Base-by-base conservation (phyloP, 352 stramenopile genomes). In the Elongisporangium prolatum region DNA sequence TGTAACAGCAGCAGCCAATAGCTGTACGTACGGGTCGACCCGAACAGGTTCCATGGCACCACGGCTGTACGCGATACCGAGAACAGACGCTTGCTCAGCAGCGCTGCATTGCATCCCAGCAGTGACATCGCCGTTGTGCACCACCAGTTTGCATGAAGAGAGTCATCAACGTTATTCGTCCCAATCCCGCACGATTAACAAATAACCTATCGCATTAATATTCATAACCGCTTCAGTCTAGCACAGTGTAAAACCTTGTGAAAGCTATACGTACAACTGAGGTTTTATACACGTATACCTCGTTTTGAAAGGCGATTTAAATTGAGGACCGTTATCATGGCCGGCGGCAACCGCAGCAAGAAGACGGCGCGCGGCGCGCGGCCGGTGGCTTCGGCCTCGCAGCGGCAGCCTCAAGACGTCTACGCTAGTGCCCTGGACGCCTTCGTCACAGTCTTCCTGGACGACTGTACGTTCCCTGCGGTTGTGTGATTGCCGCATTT, bases 391-490 rank as follows among this genome's bases (percentile, higher is more conserved):
- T 40, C 28, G 28, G 4, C 28, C 9, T 40, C 28, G 28, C 28
- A 40, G 28, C 28, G 28, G 8, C 28, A 40, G 28, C 28, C 28
- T 13, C 28, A 40, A 13, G 28, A 40, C 28, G 9, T 40, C 28
- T 40, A 40, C 21, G 38, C 54, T 2, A 17, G 34, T 7, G 51
- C 60, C 34, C 65, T 68, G 48, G 52, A 63, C 20, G 65, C 68
- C 64, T 77, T 89, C 62, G 68, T 89, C 21, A 54, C 65, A 48
- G 61, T 65, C 37, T 84, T 89, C 67, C 66, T 89, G 20, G 63
- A 77, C 48, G 79, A 82, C n/a, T 44, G 77, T 87, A 71, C 60
- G 79, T 75, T 20, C 10, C 21, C 17, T 50, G 2, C n/a, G 11
- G 2, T 9, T 40, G 5, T 34, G 8, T 34, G 8, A 34, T 8